These are phyloP conservation scores for Claviceps arundinis DNA, from an alignment of 2,329 filamentous ascomycete genomes.

Conservation along the genomic window DNA sequence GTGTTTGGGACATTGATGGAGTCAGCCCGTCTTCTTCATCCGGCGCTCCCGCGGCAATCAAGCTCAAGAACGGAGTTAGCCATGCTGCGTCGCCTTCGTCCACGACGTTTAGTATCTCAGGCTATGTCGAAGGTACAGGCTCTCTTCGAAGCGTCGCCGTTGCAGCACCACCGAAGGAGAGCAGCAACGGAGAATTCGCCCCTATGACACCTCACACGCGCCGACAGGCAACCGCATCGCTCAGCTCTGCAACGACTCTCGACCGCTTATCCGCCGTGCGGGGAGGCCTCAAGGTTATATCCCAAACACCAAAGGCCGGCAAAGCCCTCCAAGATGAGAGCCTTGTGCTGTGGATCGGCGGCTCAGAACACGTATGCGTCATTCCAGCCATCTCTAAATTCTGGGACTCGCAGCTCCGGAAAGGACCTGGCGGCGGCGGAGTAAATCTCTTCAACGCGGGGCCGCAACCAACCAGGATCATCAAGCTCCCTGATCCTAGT, in stretches of 20 bases:
- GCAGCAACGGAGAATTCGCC: constrained; percentile 37
- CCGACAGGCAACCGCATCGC: constrained; percentile 34
- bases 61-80: constrained; percentile 36
- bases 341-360: constrained; percentile 42
- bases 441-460: constrained; percentile 41
- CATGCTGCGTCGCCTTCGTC: constrained; percentile 47
- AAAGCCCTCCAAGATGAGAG: constrained; percentile 38
- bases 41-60: constrained; percentile 32
- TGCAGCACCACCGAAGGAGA: constrained; percentile 20
- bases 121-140: constrained; percentile 47
- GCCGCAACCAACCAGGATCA: constrained; percentile 40
- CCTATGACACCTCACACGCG: constrained; percentile 52
- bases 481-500: constrained; percentile 38
- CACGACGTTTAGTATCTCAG: constrained; percentile 43
- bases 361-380: constrained; percentile 42
- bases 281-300: constrained; percentile 38
- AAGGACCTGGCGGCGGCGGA: constrained; percentile 34
- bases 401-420: constrained; percentile 46
- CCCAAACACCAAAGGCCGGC: constrained; percentile 26
- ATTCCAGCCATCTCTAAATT: constrained; percentile 42
- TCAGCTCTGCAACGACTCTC: constrained; percentile 28
- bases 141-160: constrained; percentile 31
- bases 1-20: constrained; percentile 53
- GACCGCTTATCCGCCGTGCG: constrained; percentile 38
- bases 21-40: constrained; percentile 30